phyloP scores from a whole-genome alignment of 2,329 filamentous ascomycete species.

The Cercospora canescens region DNA sequence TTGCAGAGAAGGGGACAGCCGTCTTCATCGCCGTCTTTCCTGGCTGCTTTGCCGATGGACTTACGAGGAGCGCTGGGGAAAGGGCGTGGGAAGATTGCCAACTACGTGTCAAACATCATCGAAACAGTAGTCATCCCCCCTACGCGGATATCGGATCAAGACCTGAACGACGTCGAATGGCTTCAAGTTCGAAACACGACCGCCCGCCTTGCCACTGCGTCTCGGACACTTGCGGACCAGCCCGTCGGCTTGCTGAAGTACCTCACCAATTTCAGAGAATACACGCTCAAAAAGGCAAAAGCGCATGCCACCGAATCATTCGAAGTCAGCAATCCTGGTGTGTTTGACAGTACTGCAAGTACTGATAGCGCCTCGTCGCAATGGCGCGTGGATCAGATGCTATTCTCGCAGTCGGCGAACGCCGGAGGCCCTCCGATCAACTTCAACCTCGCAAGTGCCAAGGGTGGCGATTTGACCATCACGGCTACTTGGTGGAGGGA shows the following conservation, averaged over 20 bases:
- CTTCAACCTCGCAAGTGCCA: conserved; percentile 45
- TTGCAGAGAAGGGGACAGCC: conserved; percentile 24
- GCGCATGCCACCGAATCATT: conserved; percentile 43
- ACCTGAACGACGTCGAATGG: conserved; percentile 36
- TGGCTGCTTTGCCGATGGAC: conserved; percentile 43
- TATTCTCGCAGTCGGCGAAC: conserved; percentile 49
- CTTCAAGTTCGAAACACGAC: conserved; percentile 35
- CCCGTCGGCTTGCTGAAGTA: conserved; percentile 48
- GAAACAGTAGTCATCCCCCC: conserved; percentile 16
- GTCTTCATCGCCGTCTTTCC: conserved; percentile 34
- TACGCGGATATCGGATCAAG: neutral
- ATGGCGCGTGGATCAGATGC: conserved; percentile 37
- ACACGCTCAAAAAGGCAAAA: conserved; percentile 43
- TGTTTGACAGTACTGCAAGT: conserved; percentile 32
- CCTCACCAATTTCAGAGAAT: conserved; percentile 41
- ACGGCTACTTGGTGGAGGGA: conserved; percentile 47
- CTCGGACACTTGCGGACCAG: conserved; percentile 40
- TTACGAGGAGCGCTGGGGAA: conserved; percentile 41
- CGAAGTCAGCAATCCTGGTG: conserved; percentile 49
- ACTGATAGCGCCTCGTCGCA: neutral
- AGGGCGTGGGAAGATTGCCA: conserved; percentile 39
- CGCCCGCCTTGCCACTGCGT: conserved; percentile 34
- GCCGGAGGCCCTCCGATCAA: conserved; percentile 40
- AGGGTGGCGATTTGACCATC: conserved; percentile 41
- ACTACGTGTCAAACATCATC: conserved; percentile 31